Percentiles rank a stretch among this genome's conserved stretches.
Evolutionary conservation across 106 monocot genomes (phyloP).

Genomic region (Alisma plantagoaquatica): DNA sequence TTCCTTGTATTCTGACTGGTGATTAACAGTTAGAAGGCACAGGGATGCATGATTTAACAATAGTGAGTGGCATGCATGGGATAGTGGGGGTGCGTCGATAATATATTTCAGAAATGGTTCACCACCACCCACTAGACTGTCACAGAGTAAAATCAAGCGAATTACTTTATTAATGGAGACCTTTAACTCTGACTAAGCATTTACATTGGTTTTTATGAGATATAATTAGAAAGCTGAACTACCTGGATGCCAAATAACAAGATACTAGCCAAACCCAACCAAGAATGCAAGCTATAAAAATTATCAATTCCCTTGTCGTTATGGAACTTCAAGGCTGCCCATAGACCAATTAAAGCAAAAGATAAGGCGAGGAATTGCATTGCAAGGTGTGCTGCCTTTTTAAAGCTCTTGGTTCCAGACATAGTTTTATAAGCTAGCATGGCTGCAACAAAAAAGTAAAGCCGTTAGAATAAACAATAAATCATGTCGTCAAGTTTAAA

Average conservation of each 20-base stretch:
- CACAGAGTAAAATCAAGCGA: too few relatives aligned
- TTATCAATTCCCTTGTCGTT: conserved; percentile 95
- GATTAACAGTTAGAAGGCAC: too few relatives aligned
- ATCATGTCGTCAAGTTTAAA: not conserved
- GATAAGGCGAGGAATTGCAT: conserved; percentile 58
- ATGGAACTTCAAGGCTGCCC: conserved; percentile 92
- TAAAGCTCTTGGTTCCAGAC: conserved; percentile 83
- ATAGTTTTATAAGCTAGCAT: conserved; percentile 88
- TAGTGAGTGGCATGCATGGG: too few relatives aligned
- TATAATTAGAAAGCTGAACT: too few relatives aligned
- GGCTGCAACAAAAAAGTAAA: conserved; percentile 26
- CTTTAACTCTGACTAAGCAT: too few relatives aligned
- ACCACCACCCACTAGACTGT: too few relatives aligned
- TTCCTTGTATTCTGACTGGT: too few relatives aligned
- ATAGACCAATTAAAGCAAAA: conserved; percentile 68
- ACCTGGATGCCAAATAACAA: conserved; percentile 76
- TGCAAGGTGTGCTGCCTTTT: conserved; percentile 63
- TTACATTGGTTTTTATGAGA: too few relatives aligned
- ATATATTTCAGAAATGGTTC: too few relatives aligned
- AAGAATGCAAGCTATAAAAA: conserved; percentile 96
- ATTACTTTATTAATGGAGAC: too few relatives aligned
- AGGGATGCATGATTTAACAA: too few relatives aligned
- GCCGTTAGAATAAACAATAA: not conserved
- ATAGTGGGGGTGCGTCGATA: too few relatives aligned
- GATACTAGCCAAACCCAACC: conserved; percentile 75